Evolutionary conservation across 305 asterid genomes (phyloP).

Genomic region (Plantago lanceolata): DNA sequence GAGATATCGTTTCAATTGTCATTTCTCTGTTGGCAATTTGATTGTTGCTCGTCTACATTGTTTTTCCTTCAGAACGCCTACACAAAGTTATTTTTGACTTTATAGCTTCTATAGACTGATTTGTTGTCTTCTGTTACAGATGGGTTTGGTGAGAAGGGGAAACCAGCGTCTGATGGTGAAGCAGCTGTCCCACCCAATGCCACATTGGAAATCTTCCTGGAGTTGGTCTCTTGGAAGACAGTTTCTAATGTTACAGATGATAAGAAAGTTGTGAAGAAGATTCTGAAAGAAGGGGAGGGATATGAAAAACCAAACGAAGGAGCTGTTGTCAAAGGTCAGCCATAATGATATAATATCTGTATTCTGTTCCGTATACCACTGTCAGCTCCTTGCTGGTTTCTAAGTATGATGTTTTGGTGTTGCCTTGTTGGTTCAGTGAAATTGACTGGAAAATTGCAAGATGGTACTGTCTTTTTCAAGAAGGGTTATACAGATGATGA

Average conservation of each 20-base stretch:
- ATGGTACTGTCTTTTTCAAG: constrained; percentile 58
- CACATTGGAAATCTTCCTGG: constrained; percentile 49
- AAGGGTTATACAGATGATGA: constrained; percentile 56
- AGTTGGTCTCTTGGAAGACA: constrained; percentile 78
- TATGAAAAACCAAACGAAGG: constrained; percentile 84
- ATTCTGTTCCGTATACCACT: background rate
- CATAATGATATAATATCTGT: no score
- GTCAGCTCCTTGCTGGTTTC: background rate
- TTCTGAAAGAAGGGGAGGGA: constrained; percentile 73
- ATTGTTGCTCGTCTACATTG: no score
- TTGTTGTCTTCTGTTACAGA: constrained; percentile 36
- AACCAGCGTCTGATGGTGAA: constrained; percentile 51
- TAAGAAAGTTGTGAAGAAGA: constrained; percentile 75
- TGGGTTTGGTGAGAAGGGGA: constrained; percentile 94
- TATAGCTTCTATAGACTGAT: no score
- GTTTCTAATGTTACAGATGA: constrained; percentile 72
- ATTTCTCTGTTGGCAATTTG: no score
- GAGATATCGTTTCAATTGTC: no score
- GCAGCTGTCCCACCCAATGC: constrained; percentile 78
- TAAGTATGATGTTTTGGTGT: background rate
- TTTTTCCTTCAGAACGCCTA: no score
- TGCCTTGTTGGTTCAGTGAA: constrained; percentile 45
- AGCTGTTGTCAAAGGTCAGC: constrained; percentile 60
- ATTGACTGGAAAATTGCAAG: constrained; percentile 69
- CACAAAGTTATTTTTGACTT: no score